These are phyloP conservation scores for Metarhizium anisopliae DNA, from an alignment of 2,329 filamentous ascomycete genomes.

Conservation along the genomic window DNA sequence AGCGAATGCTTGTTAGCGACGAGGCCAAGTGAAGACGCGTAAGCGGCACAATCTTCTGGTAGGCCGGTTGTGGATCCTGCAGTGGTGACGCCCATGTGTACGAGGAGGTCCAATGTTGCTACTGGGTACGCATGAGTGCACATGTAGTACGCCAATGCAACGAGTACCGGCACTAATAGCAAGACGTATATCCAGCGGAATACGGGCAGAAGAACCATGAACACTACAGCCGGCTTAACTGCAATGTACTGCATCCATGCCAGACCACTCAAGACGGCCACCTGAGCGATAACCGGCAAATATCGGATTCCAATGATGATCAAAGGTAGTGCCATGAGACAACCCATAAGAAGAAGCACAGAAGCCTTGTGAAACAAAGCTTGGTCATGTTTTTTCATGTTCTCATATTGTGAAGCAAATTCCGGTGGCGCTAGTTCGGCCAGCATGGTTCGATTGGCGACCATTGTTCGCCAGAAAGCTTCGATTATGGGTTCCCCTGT, in stretches of 20 bases:
- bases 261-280: background rate
- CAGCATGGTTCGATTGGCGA: slow-evolving; percentile 5
- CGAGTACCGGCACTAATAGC: background rate
- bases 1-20: slow-evolving; percentile 3
- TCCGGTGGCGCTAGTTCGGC: slow-evolving; percentile 2
- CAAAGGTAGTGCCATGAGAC: background rate
- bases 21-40: background rate
- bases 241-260: background rate
- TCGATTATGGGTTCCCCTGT: slow-evolving; percentile 5
- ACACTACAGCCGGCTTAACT: background rate
- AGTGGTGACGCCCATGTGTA: slow-evolving; percentile 2
- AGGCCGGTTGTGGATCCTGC: background rate
- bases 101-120: background rate
- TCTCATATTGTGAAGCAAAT: slow-evolving; percentile 5
- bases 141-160: slow-evolving; percentile 3
- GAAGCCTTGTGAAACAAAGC: background rate
- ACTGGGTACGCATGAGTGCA: background rate
- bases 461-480: slow-evolving; percentile 7
- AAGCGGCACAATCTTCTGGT: slow-evolving; percentile 3
- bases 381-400: slow-evolving; percentile 5
- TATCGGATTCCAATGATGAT: slow-evolving; percentile 2
- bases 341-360: background rate
- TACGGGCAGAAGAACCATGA: slow-evolving; percentile 2
- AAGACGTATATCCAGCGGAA: slow-evolving; percentile 5
- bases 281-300: slow-evolving; percentile 2